Conservation (phyloP, 495 filamentous ascomycete species). For the Amniculicola lignicola region DNA sequence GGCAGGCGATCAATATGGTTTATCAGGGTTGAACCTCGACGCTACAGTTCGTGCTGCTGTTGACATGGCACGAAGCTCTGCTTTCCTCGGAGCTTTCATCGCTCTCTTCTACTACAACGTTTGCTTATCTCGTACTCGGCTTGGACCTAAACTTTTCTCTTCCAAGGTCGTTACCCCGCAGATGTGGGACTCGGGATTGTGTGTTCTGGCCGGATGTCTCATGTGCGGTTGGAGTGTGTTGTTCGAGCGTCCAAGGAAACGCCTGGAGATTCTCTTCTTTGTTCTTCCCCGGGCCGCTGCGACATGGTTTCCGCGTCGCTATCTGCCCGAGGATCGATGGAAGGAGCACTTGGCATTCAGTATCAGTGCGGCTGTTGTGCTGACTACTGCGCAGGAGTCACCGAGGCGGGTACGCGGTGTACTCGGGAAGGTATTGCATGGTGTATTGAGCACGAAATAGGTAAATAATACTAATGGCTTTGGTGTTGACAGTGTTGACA, state of each 20-base stretch:
- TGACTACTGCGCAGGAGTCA: constrained; percentile 67
- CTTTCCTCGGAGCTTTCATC: constrained; percentile 81
- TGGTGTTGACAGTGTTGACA: not conserved
- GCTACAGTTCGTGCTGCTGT: constrained; percentile 50
- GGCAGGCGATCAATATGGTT: constrained; percentile 28
- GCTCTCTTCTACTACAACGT: constrained; percentile 84
- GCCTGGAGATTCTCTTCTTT: constrained; percentile 80
- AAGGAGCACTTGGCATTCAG: constrained; percentile 73
- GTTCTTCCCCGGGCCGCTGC: constrained; percentile 81
- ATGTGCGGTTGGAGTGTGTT: constrained; percentile 85
- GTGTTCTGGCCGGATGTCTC: constrained; percentile 70
- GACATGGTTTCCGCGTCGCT: constrained; percentile 70
- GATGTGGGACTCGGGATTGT: constrained; percentile 68
- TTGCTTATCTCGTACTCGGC: constrained; percentile 73
- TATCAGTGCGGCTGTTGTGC: constrained; percentile 67
- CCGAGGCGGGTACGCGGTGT: constrained; percentile 68
- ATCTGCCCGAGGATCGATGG: constrained; percentile 68
- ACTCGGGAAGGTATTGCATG: constrained; percentile 53
- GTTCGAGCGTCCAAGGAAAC: constrained; percentile 62
- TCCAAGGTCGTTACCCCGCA: constrained; percentile 51
- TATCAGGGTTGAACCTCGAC: constrained; percentile 42
- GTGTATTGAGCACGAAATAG: constrained; percentile 15
- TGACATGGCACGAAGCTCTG: constrained; percentile 68
- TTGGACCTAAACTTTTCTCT: constrained; percentile 68
- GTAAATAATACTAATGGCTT: not conserved